Base-by-base conservation (phyloP, 1,284 basidiomycete species). In the Leccinum subatratum region DNA sequence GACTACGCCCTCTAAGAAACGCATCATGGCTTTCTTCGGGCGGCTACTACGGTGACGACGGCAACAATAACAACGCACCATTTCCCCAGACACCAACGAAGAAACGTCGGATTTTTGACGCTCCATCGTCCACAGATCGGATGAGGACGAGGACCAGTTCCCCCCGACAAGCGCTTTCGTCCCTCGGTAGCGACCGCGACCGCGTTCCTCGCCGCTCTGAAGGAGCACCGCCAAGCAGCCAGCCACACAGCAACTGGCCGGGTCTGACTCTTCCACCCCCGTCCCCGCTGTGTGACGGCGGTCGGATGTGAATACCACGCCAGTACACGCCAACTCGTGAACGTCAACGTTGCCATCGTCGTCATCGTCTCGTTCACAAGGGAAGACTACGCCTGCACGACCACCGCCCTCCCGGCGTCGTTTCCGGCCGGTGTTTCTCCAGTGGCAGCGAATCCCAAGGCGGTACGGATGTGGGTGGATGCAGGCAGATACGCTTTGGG, bases 11-110 rank as follows among this genome's bases (percentile, higher is more conserved):
- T 67, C 71, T 8, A 76, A 63, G 42, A 78, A 75, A 63, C 74
- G 72, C 3, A 42, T 34, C 3, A 67, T 74, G 6, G 63, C 64
- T 2, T 74, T 76, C 11, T 66, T 12, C 54, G 12, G 45, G 54
- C 6, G 42, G 30, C 5, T 22, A 63, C 6, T 48, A 28, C 2
- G 63, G 59, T 1, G 18, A 54, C 20, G 42, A 63, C 14, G 54
- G 60, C 16, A 20, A 7, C 22, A 18, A 20, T 22, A 51, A 51
- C 20, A 25, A 20, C 18, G 9, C 18, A 18, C 39, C 68, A 3
- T 69, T 74, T n/a, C 68, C 68, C 0, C 75, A 75, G 63, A 78
- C 75, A 2, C 75, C 74, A 1, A 77, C 72, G 34, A 77, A 76
- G 64, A 78, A 64, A 66, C 75, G 72, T 9, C 67, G 70, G 48